phyloP scores from a whole-genome alignment of 345 rosid genomes.

The Lumnitzera littorea region DNA sequence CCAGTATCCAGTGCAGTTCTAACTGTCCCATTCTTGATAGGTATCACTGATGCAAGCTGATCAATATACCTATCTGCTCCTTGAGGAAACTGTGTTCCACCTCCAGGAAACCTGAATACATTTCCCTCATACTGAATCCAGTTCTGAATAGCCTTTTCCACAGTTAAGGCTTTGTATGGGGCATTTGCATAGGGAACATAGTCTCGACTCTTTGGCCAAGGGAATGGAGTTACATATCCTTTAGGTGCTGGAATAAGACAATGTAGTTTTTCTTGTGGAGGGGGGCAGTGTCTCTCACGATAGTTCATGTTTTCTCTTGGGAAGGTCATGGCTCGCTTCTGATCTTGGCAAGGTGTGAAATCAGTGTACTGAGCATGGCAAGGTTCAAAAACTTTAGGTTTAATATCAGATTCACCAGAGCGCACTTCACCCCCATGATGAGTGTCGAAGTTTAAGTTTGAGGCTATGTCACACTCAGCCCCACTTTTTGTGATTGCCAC shows the following conservation, averaged over 20 bases:
- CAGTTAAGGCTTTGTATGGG: constrained; percentile 93
- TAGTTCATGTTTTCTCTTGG: constrained; percentile 89
- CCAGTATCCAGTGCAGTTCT: constrained; percentile 98
- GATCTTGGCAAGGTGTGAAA: constrained; percentile 98
- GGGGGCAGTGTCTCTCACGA: constrained; percentile 89
- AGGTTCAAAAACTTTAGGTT: constrained; percentile 53
- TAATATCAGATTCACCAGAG: constrained; percentile 39
- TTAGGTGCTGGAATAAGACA: constrained; percentile 91
- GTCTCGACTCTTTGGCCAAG: constrained; percentile 99
- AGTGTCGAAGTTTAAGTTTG: constrained; percentile 76
- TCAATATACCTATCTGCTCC: constrained; percentile 96
- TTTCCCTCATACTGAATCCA: constrained; percentile 98
- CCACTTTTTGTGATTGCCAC: constrained; percentile 70
- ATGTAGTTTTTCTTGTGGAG: constrained; percentile 58
- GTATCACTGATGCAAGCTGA: constrained; percentile 89
- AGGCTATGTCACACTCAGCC: constrained; percentile 68
- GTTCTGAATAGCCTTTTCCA: constrained; percentile 98
- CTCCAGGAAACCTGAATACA: constrained; percentile 96
- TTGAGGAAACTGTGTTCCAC: constrained; percentile 99
- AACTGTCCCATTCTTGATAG: constrained; percentile 81
- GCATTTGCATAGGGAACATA: constrained; percentile 98
- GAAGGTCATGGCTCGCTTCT: constrained; percentile 92
- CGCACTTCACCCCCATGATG: constrained; percentile 73
- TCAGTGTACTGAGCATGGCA: constrained; percentile 61
- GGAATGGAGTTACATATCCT: constrained; percentile 92